phyloP scores from a whole-genome alignment of 306 rosid species.

The Benincasa hispida region DNA sequence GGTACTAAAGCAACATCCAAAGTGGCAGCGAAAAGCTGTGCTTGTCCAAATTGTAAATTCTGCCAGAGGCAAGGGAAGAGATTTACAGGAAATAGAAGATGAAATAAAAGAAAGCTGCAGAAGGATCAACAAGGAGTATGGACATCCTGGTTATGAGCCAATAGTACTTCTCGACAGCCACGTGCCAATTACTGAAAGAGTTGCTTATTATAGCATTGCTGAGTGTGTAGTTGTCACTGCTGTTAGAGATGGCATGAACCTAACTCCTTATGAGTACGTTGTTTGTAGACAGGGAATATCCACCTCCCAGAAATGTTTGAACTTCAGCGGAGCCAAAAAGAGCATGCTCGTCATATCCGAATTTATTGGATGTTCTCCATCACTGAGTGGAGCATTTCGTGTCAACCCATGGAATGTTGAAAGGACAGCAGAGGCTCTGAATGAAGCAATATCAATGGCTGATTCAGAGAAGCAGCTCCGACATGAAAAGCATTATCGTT shows the following conservation, averaged over 20 bases:
- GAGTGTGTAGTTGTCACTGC: constrained; percentile 82
- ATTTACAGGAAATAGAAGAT: constrained; percentile 34
- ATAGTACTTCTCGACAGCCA: constrained; percentile 41
- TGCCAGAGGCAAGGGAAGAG: constrained; percentile 61
- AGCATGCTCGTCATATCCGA: constrained; percentile 79
- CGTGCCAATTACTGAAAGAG: constrained; percentile 45
- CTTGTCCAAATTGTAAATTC: constrained; percentile 72
- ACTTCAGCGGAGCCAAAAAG: constrained; percentile 40
- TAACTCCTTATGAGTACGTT: constrained; percentile 72
- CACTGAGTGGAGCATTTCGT: constrained; percentile 78
- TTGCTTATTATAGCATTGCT: constrained; percentile 63
- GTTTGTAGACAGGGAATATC: constrained; percentile 63
- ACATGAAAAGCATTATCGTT: constrained; percentile 71
- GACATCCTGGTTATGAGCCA: constrained; percentile 56
- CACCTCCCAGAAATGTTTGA: constrained; percentile 28
- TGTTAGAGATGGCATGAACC: constrained; percentile 82
- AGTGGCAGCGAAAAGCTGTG: constrained; percentile 67
- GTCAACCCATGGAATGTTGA: constrained; percentile 74
- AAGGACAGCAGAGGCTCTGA: constrained; percentile 64
- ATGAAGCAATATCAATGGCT: constrained; percentile 48
- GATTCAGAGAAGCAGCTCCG: constrained; percentile 55
- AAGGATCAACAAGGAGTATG: constrained; percentile 48
- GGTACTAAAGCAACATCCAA: constrained; percentile 55
- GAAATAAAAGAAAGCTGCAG: constrained; percentile 49
- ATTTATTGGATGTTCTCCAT: constrained; percentile 79